Conservation (phyloP, 306 rosid species). For the Vigna nakashimae region DNA sequence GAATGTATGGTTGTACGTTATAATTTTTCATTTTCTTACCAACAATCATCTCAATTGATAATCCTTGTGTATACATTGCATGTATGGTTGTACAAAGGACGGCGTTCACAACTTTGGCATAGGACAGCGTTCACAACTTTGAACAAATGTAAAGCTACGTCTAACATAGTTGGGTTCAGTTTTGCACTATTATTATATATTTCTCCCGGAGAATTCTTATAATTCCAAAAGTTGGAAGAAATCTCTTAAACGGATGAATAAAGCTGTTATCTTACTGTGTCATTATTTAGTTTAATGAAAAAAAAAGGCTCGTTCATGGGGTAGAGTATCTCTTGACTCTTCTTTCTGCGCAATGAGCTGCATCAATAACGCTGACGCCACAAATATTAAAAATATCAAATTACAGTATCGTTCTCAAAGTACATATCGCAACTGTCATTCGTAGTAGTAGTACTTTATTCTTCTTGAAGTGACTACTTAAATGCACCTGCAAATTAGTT, state of each 20-base stretch:
- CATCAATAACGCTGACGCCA: neutral
- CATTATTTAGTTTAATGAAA: too few species aligned
- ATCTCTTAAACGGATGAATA: neutral
- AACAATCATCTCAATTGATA: too few species aligned
- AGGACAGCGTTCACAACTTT: neutral
- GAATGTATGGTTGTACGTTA: too few species aligned
- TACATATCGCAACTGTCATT: neutral
- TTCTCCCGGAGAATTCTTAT: neutral
- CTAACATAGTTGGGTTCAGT: neutral
- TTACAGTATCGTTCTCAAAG: constrained; percentile 17
- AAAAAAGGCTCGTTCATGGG: too few species aligned
- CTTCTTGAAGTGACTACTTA: neutral
- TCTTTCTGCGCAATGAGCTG: neutral
- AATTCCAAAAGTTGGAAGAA: neutral
- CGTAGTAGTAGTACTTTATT: neutral
- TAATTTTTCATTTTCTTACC: too few species aligned
- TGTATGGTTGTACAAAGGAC: too few species aligned
- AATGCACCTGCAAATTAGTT: constrained; percentile 25
- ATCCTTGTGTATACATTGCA: too few species aligned
- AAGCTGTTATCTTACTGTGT: too few species aligned
- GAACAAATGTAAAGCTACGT: neutral
- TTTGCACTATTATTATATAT: neutral
- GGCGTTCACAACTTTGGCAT: neutral
- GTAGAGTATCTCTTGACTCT: neutral
- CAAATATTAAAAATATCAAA: neutral